Evolutionary conservation across 2,329 filamentous ascomycete species (phyloP).

Genomic region (Colletotrichum lupini): DNA sequence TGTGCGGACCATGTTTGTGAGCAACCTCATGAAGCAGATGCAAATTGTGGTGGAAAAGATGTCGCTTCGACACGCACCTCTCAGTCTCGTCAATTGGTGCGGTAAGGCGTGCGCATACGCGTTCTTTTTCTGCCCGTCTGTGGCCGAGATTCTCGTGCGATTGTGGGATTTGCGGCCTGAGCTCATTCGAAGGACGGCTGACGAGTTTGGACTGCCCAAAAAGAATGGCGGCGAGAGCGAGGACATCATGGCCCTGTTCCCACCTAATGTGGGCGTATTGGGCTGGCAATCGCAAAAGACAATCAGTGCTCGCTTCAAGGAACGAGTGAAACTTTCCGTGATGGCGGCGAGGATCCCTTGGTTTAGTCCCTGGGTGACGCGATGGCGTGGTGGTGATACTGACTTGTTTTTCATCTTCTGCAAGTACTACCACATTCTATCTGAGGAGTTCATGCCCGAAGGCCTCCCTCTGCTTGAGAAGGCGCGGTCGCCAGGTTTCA

Average conservation of each 20-base stretch:
- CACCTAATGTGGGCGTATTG: conserved; percentile 68
- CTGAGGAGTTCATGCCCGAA: conserved; percentile 76
- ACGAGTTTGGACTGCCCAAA: conserved; percentile 74
- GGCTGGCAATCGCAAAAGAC: conserved; percentile 65
- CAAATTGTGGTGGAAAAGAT: conserved; percentile 89
- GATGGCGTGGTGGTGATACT: conserved; percentile 89
- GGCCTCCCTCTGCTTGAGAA: conserved; percentile 65
- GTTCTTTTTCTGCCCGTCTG: conserved; percentile 90
- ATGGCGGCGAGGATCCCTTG: conserved; percentile 81
- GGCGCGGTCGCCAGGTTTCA: conserved; percentile 78
- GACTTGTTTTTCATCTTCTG: conserved; percentile 93
- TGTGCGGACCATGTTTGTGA: conserved; percentile 85
- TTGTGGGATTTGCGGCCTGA: conserved; percentile 81
- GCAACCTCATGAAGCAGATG: conserved; percentile 87
- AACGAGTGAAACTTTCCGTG: conserved; percentile 72
- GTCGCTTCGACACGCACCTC: conserved; percentile 76
- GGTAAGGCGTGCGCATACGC: conserved; percentile 93
- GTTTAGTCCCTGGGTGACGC: conserved; percentile 85
- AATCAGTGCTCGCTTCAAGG: conserved; percentile 69
- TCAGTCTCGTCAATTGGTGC: conserved; percentile 82
- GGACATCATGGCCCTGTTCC: conserved; percentile 76
- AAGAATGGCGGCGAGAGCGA: conserved; percentile 67
- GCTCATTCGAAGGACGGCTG: conserved; percentile 76
- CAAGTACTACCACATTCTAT: conserved; percentile 86
- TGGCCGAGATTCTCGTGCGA: conserved; percentile 84